Evolutionary conservation across 768 basidiomycete genomes (phyloP).

Genomic region (Auricularia cornea): DNA sequence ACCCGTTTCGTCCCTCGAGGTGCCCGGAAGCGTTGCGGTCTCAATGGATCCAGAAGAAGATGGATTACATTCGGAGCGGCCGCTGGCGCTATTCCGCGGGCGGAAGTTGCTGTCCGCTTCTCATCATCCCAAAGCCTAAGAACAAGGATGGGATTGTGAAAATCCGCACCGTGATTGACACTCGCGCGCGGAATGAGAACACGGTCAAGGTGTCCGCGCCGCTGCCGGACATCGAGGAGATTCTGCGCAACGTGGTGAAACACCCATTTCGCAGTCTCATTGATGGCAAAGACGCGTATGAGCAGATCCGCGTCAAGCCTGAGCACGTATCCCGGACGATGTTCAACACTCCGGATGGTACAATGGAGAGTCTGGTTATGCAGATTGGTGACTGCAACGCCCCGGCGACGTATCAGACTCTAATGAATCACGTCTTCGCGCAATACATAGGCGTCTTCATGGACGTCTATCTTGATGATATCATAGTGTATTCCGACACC

Average conservation of each 20-base stretch:
- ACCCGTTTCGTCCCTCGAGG: constrained; percentile 4
- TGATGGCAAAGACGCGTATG: constrained; percentile 12
- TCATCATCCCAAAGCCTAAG: not conserved
- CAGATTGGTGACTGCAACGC: constrained; percentile 17
- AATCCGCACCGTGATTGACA: constrained; percentile 3
- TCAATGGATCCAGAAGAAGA: too few relatives aligned
- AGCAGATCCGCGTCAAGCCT: constrained; percentile 9
- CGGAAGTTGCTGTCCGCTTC: not conserved
- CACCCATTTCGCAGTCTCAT: constrained; percentile 7
- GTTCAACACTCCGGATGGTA: constrained; percentile 12
- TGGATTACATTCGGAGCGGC: too few relatives aligned
- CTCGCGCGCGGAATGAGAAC: constrained; percentile 2
- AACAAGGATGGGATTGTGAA: not conserved
- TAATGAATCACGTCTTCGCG: constrained; percentile 13
- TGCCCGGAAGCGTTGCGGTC: constrained; percentile 6
- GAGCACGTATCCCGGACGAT: constrained; percentile 13
- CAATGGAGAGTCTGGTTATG: constrained; percentile 13
- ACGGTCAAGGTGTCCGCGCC: constrained; percentile 3
- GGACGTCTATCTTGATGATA: constrained; percentile 15
- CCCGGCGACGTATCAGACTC: constrained; percentile 11
- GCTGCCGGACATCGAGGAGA: constrained; percentile 3
- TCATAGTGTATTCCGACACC: constrained; percentile 21
- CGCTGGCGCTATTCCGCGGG: too few relatives aligned
- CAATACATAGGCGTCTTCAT: constrained; percentile 13
- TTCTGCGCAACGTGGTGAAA: constrained; percentile 1